Evolutionary conservation across 768 basidiomycete species (phyloP), one percentile per base, ranked within the genome.

Genomic region (Cytidiella melzeri): DNA sequence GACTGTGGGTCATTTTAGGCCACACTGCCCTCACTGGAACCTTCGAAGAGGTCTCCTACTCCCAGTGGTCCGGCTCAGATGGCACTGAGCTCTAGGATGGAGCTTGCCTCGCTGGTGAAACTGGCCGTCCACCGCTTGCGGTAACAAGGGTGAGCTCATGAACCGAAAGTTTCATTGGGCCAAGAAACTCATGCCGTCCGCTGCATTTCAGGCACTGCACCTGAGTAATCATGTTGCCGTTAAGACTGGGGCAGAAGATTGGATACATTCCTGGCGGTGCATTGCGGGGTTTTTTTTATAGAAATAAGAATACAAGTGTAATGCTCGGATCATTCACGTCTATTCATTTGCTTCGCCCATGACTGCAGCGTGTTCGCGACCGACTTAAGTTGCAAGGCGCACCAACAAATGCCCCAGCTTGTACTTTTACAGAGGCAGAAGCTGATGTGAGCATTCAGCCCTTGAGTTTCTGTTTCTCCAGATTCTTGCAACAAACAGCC

Each of bases 401-500:
- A 15, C 30, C 15, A 7, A 7, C 30, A 15, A 7, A 7, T 15
- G 30, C 61, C 46, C 61, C 58, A 0, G 56, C 60, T 48, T 87
- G 85, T 0, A 19, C 76, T 78, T 50, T 80, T 79, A 62, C 88
- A 92, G 44, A 96, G 65, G 60, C 93, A 96, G 58, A 83, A 87
- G 64, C 95, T 93, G 39, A 96, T 74, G 59, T 96, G 92, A n/a
- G 79, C 72, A 61, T 96, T 95, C 27, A 96, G 66, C 4, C 77
- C 83, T 42, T 76, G 72, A 61, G 95, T 96, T 62, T 91, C 82
- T 1, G 76, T 80, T 52, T 75, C 68, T n/a, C 47, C 91, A 62
- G 11, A 66, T 62, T 60, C 78, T 81, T 21, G 67, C 61, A 58
- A 90, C 94, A 20, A 93, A 71, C 3, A 92, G 92, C 64, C 91